Evolutionary conservation across 2,329 filamentous ascomycete genomes (phyloP), one percentile per base, ranked within the genome.

Genomic region (Drechslerella dactyloides): DNA sequence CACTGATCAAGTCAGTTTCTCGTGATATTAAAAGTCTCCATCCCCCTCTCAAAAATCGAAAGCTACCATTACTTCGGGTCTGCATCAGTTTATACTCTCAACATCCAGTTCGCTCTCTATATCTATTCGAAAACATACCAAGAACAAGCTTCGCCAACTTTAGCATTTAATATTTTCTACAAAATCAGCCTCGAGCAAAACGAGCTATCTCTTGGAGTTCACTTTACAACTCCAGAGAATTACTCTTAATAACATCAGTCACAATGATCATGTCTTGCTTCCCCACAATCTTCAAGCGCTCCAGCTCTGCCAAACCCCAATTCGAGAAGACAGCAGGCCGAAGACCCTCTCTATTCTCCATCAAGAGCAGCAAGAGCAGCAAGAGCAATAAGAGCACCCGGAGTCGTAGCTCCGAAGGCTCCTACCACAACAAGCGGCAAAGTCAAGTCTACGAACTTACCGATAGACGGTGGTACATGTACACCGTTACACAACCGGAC

Each of bases 401-500:
- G 50, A 70, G 66, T 37, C 48, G 66, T 42, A 70, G 63, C 59
- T 70, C 66, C 37, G 66, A 59, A 53, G 40, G 66, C 55, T 64
- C 59, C 40, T 64, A 70, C 42, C 66, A 70, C 42, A 59, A 60
- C 59, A 70, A 64, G 54, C 66, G 66, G 60, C 66, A 70, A 56
- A 70, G 66, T 48, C 66, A 70, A 21, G 59, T 70, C 66, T 70
- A 70, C 52, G 66, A 70, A 55, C 66, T 70, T 15, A 70, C 66
- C n/a, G 66, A 70, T 60, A 64, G 66, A 70, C 53, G 66, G 59
- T 70, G 66, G 66, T 70, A 70, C 66, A 70, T 64, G 66, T 70
- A 70, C 50, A 50, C 59, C 35, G 59, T 64, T 54, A 64, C 59
- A 64, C 66, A 70, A 56, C 66, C 66, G 33, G 66, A 64, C 33